These are phyloP conservation scores for Fagopyrum esculentum DNA, from an alignment of 148 eudicot species.

Conservation along the genomic window DNA sequence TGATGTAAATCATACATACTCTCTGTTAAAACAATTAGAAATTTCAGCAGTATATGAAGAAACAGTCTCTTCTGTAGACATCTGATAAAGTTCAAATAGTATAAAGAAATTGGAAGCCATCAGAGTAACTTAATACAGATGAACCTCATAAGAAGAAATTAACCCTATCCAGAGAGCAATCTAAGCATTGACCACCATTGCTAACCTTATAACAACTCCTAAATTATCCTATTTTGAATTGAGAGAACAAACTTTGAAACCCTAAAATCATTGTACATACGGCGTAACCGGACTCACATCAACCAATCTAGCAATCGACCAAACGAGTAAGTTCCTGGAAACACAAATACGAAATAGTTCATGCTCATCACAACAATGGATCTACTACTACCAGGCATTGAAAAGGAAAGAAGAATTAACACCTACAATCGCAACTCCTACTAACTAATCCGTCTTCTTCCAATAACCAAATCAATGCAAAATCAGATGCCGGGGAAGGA, in stretches of 20 bases:
- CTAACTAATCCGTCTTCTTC: too few relatives aligned
- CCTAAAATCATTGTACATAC: not conserved
- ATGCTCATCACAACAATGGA: not conserved
- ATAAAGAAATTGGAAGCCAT: not conserved
- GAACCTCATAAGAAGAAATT: not conserved
- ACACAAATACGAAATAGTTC: not conserved
- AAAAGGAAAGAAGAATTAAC: not conserved
- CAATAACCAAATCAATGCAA: not conserved
- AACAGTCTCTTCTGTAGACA: not conserved
- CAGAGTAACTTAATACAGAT: not conserved
- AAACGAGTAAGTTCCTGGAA: not conserved
- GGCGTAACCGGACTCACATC: not conserved
- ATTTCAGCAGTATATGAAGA: not conserved
- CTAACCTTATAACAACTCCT: not conserved
- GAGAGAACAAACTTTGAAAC: not conserved
- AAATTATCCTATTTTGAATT: too few relatives aligned
- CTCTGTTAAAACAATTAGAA: not conserved
- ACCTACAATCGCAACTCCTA: not conserved
- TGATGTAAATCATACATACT: not conserved
- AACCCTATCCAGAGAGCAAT: not conserved
- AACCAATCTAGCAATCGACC: not conserved
- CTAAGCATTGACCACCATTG: not conserved
- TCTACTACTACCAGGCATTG: not conserved
- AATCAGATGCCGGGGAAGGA: too few relatives aligned
- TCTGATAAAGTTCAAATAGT: not conserved